Base-by-base conservation (phyloP, 495 filamentous ascomycete genomes). In the Neurospora intermedia region DNA sequence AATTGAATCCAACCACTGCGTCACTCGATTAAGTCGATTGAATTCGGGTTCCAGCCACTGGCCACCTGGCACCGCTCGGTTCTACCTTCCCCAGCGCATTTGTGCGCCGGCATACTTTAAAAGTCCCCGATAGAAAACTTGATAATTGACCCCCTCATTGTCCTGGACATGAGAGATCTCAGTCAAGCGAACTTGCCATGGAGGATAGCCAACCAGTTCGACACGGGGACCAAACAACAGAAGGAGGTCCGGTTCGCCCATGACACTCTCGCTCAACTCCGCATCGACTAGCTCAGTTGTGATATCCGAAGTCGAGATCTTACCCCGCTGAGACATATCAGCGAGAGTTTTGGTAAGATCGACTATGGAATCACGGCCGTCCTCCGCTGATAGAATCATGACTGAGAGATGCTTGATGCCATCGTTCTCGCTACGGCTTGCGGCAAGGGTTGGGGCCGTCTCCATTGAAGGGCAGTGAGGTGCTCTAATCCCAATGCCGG, bases 281-380 rank as follows among this genome's bases (percentile, higher is more conserved):
- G 91, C 90, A 79, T 99, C 94, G n/a, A 99, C 89, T 48, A 99
- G 83, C 74, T 97, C 93, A 20, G 87, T 83, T 54, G 88, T 93
- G 73, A 99, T 94, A 79, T 99, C 94, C 20, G 87, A 82, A 0
- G 91, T 84, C 3, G 87, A 87, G 27, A 99, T 82, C 81, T 97
- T 97, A 70, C 90, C 90, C 72, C 91, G 89, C 83, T 99, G 96
- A 6, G 93, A 89, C 95, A 99, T 97, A 76, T 97, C 93, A 7
- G 94, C 88, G 10, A 99, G 85, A 4, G 96, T 98, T 78, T 94
- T 96, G 59, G 96, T 98, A 38, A 99, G 87, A 81, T 98, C 96
- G 11, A 98, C 94, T 71, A 99, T 86, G 11, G 95, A 97, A 77
- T 96, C 92, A 45, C 94, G 91, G 42, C 95, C 94, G 78, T 98